These are phyloP conservation scores for Citrullus mucosospermus DNA, from an alignment of 306 rosid genomes.

Conservation along the genomic window DNA sequence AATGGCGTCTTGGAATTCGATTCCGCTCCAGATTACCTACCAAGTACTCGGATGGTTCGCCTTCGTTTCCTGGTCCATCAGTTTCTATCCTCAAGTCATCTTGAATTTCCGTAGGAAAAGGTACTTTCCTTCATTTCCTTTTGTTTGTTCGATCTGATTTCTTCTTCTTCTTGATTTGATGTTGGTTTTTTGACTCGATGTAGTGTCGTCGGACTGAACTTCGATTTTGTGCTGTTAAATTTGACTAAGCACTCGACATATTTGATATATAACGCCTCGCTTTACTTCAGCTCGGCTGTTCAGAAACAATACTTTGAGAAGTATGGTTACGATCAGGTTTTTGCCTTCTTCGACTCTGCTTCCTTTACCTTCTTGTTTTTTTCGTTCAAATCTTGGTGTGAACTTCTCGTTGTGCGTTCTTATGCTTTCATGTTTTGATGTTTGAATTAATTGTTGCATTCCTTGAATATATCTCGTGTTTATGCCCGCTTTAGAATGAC, in stretches of 20 bases:
- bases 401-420: background rate
- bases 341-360: background rate
- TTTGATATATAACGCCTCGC: constrained; percentile 65
- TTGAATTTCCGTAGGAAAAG: constrained; percentile 70
- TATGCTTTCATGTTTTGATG: background rate
- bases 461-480: background rate
- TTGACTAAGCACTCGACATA: constrained; percentile 75
- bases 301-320: constrained; percentile 60
- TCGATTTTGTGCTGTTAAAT: constrained; percentile 71
- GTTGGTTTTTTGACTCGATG: background rate
- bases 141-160: background rate
- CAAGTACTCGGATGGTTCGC: constrained; percentile 70
- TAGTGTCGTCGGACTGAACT: constrained; percentile 88
- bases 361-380: background rate
- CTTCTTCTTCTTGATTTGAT: background rate
- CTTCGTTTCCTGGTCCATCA: constrained; percentile 55
- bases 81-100: constrained; percentile 77
- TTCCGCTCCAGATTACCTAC: constrained; percentile 45
- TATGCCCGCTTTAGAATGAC: background rate
- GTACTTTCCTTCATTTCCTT: constrained; percentile 13
- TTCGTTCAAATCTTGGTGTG: background rate
- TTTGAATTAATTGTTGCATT: background rate
- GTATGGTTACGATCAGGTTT: constrained; percentile 62
- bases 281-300: constrained; percentile 59
- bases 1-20: constrained; percentile 79